Base-by-base conservation (phyloP, 176 grass and related monocot genomes). In the Avena atlantica region DNA sequence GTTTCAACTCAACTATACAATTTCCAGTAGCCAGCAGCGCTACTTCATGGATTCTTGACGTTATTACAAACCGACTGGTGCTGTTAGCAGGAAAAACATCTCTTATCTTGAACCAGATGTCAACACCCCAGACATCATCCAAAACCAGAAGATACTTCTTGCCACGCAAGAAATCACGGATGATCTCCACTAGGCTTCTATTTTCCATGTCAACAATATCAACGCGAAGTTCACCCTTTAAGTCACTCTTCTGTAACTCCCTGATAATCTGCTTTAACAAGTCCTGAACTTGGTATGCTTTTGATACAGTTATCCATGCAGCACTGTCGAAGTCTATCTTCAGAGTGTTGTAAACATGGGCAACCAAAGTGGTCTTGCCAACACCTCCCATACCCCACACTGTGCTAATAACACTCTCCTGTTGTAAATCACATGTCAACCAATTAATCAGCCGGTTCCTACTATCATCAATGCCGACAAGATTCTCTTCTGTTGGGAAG, bases 51-150 rank as follows among this genome's bases (percentile, higher is more conserved):
- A 70, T 70, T 70, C 67, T 70, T 42, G 67, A 70, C 67, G 67
- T 70, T 17, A 70, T 70, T 19, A n/a, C 67, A 70, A 70, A 70
- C 67, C 67, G 36, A 4, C 67, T 42, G 34, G 67, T 70, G 67
- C 67, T 70, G 67, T 70, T 70, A 70, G 67, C 37, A 70, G 67
- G 67, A 19, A 70, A 70, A 70, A 19, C 67, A 70, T 70, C 34
- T 70, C 67, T 70, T 70, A 70, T 70, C 34, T 70, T 70, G 67
- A 70, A 70, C 67, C 67, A 70, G 67, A 70, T 70, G 34, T 42
- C 67, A 70, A 70, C 37, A 70, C 67, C 67, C 67, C 67, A 70
- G 34, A 70, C 67, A 70, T 70, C 67, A 70, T 70, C 67, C 9
- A 70, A 19, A 70, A 70, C 67, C 34, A 70, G 67, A 70, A 70